Evolutionary conservation across 2,329 filamentous ascomycete genomes (phyloP).

Genomic region (Penicillium psychrosexuale): DNA sequence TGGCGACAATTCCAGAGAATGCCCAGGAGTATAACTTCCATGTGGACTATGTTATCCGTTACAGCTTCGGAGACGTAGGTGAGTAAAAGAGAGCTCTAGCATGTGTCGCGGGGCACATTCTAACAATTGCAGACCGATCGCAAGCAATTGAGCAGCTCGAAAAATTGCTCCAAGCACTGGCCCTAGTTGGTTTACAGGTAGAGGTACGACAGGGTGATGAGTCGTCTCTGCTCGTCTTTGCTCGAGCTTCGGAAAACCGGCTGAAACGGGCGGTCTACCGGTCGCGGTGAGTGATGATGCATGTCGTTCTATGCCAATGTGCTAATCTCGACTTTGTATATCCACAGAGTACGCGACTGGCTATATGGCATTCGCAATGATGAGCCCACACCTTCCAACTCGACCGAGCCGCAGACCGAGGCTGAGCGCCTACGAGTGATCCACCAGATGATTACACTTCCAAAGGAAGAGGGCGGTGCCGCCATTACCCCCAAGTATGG

Average conservation of each 20-base stretch:
- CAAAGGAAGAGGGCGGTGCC: conserved; percentile 71
- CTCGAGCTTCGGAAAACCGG: conserved; percentile 73
- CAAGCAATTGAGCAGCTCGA: conserved; percentile 74
- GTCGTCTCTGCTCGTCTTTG: conserved; percentile 76
- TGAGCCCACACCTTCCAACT: conserved; percentile 66
- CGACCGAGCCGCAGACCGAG: conserved; percentile 79
- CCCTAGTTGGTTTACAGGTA: conserved; percentile 74
- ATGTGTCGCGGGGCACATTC: not conserved
- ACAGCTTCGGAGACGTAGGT: conserved; percentile 68
- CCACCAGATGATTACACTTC: conserved; percentile 76
- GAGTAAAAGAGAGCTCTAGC: conserved; percentile 21
- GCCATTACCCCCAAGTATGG: conserved; percentile 69
- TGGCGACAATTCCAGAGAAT: conserved; percentile 31
- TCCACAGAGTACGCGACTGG: conserved; percentile 82
- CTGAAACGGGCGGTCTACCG: conserved; percentile 80
- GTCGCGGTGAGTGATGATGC: conserved; percentile 56
- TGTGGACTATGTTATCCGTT: conserved; percentile 88
- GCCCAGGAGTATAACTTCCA: conserved; percentile 56
- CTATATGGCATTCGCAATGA: conserved; percentile 82
- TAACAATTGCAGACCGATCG: conserved; percentile 54
- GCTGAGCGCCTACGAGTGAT: conserved; percentile 85
- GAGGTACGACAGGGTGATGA: conserved; percentile 81
- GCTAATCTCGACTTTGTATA: not conserved
- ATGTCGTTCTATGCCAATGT: not conserved
- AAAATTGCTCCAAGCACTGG: conserved; percentile 72